Evolutionary conservation across 2,329 filamentous ascomycete genomes (phyloP).

Genomic region (Claviceps sp.): DNA sequence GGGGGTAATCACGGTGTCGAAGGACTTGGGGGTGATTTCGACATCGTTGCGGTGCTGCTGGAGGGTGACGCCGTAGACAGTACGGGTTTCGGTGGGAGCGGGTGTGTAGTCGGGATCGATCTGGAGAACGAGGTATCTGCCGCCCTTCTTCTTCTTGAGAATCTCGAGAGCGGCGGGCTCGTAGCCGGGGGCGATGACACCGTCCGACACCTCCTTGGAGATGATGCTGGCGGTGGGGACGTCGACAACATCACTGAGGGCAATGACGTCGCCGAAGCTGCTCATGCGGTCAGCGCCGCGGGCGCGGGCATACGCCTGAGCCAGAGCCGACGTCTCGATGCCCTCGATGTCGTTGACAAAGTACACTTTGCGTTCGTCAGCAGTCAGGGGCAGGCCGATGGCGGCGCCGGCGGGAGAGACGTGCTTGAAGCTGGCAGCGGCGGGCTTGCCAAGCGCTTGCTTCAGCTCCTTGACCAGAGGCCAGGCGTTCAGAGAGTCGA

Average conservation of each 20-base stretch:
- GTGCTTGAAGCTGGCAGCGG: slow-evolving; percentile 97
- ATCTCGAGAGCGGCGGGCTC: slow-evolving; percentile 76
- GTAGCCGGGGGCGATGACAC: slow-evolving; percentile 85
- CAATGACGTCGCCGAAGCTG: slow-evolving; percentile 94
- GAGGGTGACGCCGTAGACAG: slow-evolving; percentile 79
- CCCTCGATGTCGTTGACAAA: slow-evolving; percentile 94
- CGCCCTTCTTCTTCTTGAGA: slow-evolving; percentile 94
- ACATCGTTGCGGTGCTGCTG: slow-evolving; percentile 89
- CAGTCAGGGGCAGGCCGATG: slow-evolving; percentile 74
- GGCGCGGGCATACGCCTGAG: slow-evolving; percentile 90
- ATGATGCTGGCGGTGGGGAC: slow-evolving; percentile 93
- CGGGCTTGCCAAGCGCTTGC: slow-evolving; percentile 71
- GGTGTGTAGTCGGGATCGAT: slow-evolving; percentile 84
- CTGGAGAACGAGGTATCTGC: slow-evolving; percentile 89
- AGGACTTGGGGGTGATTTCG: slow-evolving; percentile 71
- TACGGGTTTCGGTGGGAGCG: slow-evolving; percentile 67
- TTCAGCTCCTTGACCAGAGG: slow-evolving; percentile 93
- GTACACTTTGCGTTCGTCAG: slow-evolving; percentile 91
- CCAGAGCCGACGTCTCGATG: slow-evolving; percentile 72
- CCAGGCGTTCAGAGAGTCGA: slow-evolving; percentile 95
- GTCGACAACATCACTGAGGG: slow-evolving; percentile 81
- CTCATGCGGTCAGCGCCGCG: slow-evolving; percentile 97
- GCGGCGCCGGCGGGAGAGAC: slow-evolving; percentile 94
- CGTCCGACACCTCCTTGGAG: slow-evolving; percentile 93
- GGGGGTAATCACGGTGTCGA: slow-evolving; percentile 73